Evolutionary conservation across 495 filamentous ascomycete species (phyloP).

Genomic region (Penicillium riverlandense): DNA sequence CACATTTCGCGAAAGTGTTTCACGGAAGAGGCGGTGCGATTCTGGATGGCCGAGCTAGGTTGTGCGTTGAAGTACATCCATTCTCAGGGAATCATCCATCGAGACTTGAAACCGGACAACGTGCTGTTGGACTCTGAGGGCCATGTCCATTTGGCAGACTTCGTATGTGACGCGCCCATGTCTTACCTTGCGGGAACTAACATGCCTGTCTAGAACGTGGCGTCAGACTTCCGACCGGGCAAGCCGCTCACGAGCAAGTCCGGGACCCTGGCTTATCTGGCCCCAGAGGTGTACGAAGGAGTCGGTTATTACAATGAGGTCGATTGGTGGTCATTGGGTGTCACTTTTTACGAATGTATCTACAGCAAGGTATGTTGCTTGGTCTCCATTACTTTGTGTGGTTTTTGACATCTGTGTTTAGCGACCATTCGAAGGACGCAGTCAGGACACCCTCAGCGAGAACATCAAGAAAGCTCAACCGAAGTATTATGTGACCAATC

Average conservation of each 20-base stretch:
- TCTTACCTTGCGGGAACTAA: slow-evolving; percentile 5
- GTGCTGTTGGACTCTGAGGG: slow-evolving; percentile 89
- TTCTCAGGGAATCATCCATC: slow-evolving; percentile 85
- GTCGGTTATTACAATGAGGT: slow-evolving; percentile 79
- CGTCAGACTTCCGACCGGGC: slow-evolving; percentile 81
- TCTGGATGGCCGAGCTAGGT: slow-evolving; percentile 92
- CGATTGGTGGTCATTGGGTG: slow-evolving; percentile 97
- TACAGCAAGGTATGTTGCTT: slow-evolving; percentile 78
- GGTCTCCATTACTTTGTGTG: neutral
- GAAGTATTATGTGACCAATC: slow-evolving; percentile 81
- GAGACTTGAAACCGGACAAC: slow-evolving; percentile 97
- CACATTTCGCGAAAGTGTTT: slow-evolving; percentile 98
- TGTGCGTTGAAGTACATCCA: slow-evolving; percentile 93
- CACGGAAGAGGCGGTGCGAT: slow-evolving; percentile 92
- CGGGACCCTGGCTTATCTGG: slow-evolving; percentile 90
- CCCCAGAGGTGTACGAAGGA: slow-evolving; percentile 90
- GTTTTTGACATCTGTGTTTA: slow-evolving; percentile 27
- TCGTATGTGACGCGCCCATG: slow-evolving; percentile 54
- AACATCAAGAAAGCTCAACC: slow-evolving; percentile 78
- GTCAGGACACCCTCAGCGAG: slow-evolving; percentile 68
- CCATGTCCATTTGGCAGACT: slow-evolving; percentile 96
- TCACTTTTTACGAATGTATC: slow-evolving; percentile 97
- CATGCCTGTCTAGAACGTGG: slow-evolving; percentile 68
- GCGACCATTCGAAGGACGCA: slow-evolving; percentile 89
- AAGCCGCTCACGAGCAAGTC: slow-evolving; percentile 90